Evolutionary conservation across 805 yeast species (phyloP).

Genomic region (Grigorovia jiainica): DNA sequence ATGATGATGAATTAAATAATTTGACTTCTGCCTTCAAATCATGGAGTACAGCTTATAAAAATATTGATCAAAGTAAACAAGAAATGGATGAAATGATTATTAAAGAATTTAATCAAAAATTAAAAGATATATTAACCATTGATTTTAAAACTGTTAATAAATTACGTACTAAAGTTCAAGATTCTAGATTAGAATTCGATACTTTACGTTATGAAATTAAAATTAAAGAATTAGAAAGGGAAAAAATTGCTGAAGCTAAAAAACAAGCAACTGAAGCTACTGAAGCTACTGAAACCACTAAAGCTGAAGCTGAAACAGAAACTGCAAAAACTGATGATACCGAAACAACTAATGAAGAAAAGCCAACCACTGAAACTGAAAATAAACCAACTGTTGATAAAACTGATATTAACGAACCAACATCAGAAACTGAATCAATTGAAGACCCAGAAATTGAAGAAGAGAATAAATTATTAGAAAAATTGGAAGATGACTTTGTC

Average conservation of each 20-base stretch:
- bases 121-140: constrained; percentile 43
- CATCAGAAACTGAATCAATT: constrained; percentile 1
- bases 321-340: neutral
- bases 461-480: constrained; percentile 38
- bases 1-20: constrained; percentile 43
- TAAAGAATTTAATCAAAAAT: constrained; percentile 47
- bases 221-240: constrained; percentile 21
- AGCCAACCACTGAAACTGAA: neutral
- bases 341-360: neutral
- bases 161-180: constrained; percentile 59
- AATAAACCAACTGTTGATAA: constrained; percentile 1
- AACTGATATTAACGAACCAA: neutral
- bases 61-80: constrained; percentile 57
- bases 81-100: constrained; percentile 60
- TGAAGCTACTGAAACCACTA: constrained; percentile 5
- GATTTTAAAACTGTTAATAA: constrained; percentile 53
- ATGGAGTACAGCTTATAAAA: constrained; percentile 45
- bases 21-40: constrained; percentile 34
- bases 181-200: constrained; percentile 62
- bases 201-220: constrained; percentile 52
- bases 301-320: constrained; percentile 5
- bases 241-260: constrained; percentile 4
- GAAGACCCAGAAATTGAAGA: constrained; percentile 12
- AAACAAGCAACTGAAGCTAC: constrained; percentile 1
- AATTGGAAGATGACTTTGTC: constrained; percentile 70